Percentiles rank a stretch among this genome's conserved stretches.
These are phyloP conservation scores for Penicillium coprophilum DNA, from an alignment of 495 filamentous ascomycete genomes.

Conservation along the genomic window DNA sequence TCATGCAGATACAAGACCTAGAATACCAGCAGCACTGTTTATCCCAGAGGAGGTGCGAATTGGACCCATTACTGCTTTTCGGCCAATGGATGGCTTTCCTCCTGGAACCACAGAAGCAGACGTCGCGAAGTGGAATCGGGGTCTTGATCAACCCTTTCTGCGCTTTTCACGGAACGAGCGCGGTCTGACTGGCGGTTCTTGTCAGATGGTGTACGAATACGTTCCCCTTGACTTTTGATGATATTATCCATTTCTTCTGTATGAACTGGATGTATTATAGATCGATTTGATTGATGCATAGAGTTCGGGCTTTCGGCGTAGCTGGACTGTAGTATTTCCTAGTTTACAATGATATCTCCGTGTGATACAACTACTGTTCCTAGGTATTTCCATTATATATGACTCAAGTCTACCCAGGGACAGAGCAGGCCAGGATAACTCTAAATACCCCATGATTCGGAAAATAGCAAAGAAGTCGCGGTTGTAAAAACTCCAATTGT, in stretches of 20 bases:
- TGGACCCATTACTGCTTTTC: slow-evolving; percentile 25
- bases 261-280: not conserved
- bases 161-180: slow-evolving; percentile 22
- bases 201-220: slow-evolving; percentile 20
- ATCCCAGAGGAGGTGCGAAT: slow-evolving; percentile 37
- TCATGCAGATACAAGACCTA: not conserved
- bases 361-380: not conserved
- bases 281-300: not conserved
- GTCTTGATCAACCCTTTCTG: slow-evolving; percentile 24
- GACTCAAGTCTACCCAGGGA: not conserved
- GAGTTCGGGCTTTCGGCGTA: not conserved
- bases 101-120: slow-evolving; percentile 19
- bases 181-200: slow-evolving; percentile 16
- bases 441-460: not conserved
- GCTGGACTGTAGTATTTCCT: not conserved
- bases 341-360: not conserved
- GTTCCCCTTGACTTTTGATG: slow-evolving; percentile 17
- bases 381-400: not conserved
- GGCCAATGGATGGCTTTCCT: slow-evolving; percentile 23
- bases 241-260: not conserved
- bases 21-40: not conserved
- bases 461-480: not conserved
- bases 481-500: not conserved
- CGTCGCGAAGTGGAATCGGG: slow-evolving; percentile 16
- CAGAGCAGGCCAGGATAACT: not conserved